Conservation (phyloP, 176 grass and related monocot genomes). For the Aegilops tauschii region DNA sequence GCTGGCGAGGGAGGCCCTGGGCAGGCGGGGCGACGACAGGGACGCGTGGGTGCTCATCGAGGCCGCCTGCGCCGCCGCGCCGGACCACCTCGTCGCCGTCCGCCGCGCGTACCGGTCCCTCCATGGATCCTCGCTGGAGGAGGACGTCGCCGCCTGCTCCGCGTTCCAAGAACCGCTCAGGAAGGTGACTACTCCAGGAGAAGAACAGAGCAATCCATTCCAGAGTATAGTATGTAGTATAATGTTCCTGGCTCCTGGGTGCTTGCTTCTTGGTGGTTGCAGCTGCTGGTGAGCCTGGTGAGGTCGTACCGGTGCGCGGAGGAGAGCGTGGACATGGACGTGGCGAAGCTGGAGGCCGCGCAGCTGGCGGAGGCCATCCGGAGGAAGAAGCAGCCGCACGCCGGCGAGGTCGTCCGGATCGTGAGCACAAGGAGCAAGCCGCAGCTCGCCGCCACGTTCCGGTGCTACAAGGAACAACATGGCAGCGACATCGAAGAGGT, state of each 20-base stretch:
- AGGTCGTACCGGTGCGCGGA: slow-evolving; percentile 43
- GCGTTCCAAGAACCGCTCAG: slow-evolving; percentile 40
- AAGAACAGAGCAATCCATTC: neutral
- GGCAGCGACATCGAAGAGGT: slow-evolving; percentile 64
- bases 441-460: slow-evolving; percentile 65
- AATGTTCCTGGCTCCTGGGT: no score
- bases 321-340: slow-evolving; percentile 32
- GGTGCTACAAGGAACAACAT: slow-evolving; percentile 42
- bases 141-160: slow-evolving; percentile 51
- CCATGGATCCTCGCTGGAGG: slow-evolving; percentile 64
- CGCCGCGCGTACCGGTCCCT: slow-evolving; percentile 55
- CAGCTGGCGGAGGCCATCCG: slow-evolving; percentile 39
- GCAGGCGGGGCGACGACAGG: slow-evolving; percentile 36
- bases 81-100: slow-evolving; percentile 69
- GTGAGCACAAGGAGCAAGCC: slow-evolving; percentile 58
- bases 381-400: slow-evolving; percentile 38
- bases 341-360: slow-evolving; percentile 38
- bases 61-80: slow-evolving; percentile 58
- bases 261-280: neutral
- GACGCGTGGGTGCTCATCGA: slow-evolving; percentile 48
- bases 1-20: slow-evolving; percentile 48
- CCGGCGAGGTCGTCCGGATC: slow-evolving; percentile 50
- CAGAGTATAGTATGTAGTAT: no score
- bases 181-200: neutral
- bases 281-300: slow-evolving; percentile 53